These are phyloP conservation scores for Saprolegnia parasitica DNA, from an alignment of 352 stramenopile genomes.

Conservation along the genomic window DNA sequence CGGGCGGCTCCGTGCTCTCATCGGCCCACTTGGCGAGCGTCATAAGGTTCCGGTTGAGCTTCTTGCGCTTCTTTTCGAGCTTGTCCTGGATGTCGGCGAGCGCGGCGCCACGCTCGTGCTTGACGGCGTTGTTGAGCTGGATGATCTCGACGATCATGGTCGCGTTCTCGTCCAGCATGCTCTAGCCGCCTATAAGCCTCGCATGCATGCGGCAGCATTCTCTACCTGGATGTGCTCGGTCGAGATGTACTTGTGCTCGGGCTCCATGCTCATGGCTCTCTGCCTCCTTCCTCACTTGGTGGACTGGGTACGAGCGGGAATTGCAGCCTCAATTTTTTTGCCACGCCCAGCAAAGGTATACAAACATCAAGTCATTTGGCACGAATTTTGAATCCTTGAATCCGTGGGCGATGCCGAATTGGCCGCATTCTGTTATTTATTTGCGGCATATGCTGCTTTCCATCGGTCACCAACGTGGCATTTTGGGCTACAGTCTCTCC, in stretches of 20 bases:
- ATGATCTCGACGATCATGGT: constrained; percentile 85
- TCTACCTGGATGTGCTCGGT: constrained; percentile 80
- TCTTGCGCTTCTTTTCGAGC: constrained; percentile 85
- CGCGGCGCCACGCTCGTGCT: constrained; percentile 69
- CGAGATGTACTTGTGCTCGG: constrained; percentile 59
- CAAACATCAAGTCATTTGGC: background rate
- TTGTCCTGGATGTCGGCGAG: constrained; percentile 78
- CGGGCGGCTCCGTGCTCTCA: constrained; percentile 66
- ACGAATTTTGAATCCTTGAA: background rate
- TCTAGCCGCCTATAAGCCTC: constrained; percentile 34
- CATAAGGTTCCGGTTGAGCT: constrained; percentile 88
- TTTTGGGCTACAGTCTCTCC: too few relatives aligned
- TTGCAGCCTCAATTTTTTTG: background rate
- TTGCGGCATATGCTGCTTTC: too few relatives aligned
- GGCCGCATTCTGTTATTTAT: too few relatives aligned
- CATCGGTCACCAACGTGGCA: too few relatives aligned
- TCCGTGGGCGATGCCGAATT: background rate
- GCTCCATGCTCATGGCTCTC: constrained; percentile 32
- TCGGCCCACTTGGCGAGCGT: constrained; percentile 85
- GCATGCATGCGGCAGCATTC: background rate
- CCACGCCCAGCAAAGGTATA: background rate
- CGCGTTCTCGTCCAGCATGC: constrained; percentile 85
- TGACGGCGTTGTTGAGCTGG: constrained; percentile 83
- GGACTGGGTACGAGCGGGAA: background rate
- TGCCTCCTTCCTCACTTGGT: background rate